phyloP scores from a whole-genome alignment of 768 basidiomycete species.

The Jaapia argillacea region DNA sequence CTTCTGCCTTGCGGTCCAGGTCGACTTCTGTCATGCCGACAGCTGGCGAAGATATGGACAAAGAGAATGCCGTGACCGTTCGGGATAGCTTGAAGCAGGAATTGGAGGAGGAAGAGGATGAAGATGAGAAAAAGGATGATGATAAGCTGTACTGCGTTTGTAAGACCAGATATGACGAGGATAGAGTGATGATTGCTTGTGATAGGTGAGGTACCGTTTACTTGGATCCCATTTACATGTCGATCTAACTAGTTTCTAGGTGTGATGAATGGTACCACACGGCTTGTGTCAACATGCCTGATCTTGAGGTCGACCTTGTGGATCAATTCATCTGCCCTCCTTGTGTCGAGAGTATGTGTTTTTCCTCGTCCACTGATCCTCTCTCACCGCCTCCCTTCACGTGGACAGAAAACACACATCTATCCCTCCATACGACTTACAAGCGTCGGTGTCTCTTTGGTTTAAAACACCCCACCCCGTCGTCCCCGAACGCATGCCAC shows the following conservation, averaged over 20 bases:
- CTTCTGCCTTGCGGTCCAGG: conserved; percentile 43
- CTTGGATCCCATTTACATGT: conserved; percentile 1
- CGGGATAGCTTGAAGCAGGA: conserved; percentile 36
- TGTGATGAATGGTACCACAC: conserved; percentile 97
- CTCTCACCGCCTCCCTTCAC: conserved; percentile 3
- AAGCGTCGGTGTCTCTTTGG: conserved; percentile 72
- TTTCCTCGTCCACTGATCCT: too few species aligned
- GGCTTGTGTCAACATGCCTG: conserved; percentile 72
- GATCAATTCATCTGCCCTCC: conserved; percentile 88
- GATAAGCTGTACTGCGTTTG: conserved; percentile 85
- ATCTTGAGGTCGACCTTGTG: conserved; percentile 76
- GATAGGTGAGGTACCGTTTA: conserved; percentile 46
- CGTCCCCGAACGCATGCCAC: conserved; percentile 61
- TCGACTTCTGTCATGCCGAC: conserved; percentile 61
- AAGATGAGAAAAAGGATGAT: conserved; percentile 34
- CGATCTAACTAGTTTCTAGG: conserved; percentile 24
- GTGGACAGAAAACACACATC: conserved; percentile 42
- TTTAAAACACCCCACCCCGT: conserved; percentile 49
- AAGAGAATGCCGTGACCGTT: conserved; percentile 29
- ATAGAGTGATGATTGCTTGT: conserved; percentile 87
- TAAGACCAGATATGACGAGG: conserved; percentile 80
- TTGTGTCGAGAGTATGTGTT: conserved; percentile 60
- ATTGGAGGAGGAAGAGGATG: conserved; percentile 33
- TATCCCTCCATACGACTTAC: conserved; percentile 66
- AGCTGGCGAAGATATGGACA: conserved; percentile 21